Base-by-base conservation (phyloP, 1,284 basidiomycete genomes). In the Stygiomarasmius scandens region DNA sequence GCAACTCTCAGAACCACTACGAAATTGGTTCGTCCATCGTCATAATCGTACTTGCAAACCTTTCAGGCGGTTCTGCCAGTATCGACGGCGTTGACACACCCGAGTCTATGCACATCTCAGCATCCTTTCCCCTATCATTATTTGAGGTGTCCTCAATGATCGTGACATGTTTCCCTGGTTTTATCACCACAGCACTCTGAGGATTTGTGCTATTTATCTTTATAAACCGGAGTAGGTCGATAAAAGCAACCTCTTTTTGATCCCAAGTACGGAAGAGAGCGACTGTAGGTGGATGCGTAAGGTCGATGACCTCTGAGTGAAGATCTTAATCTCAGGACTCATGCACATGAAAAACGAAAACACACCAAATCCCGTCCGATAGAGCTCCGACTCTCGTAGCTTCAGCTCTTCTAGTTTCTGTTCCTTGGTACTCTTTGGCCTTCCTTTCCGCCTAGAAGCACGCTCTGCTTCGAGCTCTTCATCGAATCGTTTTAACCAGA, bases 311-410 rank as follows among this genome's bases (percentile, higher is more conserved):
- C 74, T 95, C 93, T 94, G 72, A 47, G 50, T 45, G 38, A 61
- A 56, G 58, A 48, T 19, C 20, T 36, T 4, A 20, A 20, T 36
- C 27, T 41, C 32, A 34, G 14, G 32, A 34, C 32, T n/a, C n/a
- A 55, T n/a, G 24, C 22, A 32, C 53, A 43, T 51, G 25, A 23
- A 46, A 27, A 49, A 51, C 19, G 49, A 32, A 50, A 27, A 78
- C 89, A 62, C 67, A 93, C 93, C 92, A 66, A 96, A 80, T 1
- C 93, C 93, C 6, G 91, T 90, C 51, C 89, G 83, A 70, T 93
- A 96, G 60, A 86, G 79, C 53, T 92, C 88, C 14, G 70, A 64
- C 67, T 95, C 93, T 52, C 81, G 77, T 53, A 85, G 67, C 66
- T 86, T 89, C 22, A 84, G 68, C 56, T 92, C 91, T 70, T 95